Conservation (phyloP, 306 rosid species). For the Glycyrrhiza uralensis region DNA sequence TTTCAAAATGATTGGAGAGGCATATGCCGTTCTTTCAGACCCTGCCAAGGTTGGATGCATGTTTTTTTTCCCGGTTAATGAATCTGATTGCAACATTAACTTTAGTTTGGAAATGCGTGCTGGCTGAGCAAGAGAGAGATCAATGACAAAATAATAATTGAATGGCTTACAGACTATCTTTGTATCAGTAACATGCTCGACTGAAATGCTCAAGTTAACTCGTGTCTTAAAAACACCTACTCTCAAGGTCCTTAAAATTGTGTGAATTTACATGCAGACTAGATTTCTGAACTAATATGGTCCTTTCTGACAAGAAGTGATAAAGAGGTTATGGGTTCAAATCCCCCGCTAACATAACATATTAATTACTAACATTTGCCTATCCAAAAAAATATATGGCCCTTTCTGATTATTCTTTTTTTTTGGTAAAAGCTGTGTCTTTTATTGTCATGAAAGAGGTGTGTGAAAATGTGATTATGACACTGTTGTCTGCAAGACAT, state of each 20-base stretch:
- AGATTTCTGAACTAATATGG: conserved; percentile 1
- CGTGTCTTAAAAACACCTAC: not conserved
- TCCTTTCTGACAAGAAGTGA: not conserved
- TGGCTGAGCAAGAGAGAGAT: not conserved
- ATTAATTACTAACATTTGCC: too few species aligned
- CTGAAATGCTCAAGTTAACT: not conserved
- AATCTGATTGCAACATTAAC: not conserved
- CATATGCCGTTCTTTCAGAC: conserved; percentile 88
- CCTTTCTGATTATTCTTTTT: not conserved
- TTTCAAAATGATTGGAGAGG: conserved; percentile 95
- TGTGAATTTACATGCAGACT: not conserved
- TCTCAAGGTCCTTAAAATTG: conserved; percentile 7
- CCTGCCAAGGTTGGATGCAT: conserved; percentile 53
- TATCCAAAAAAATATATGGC: too few species aligned
- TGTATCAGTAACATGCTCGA: not conserved
- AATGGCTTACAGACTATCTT: not conserved
- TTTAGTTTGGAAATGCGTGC: not conserved
- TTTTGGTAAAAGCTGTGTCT: not conserved
- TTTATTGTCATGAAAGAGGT: not conserved
- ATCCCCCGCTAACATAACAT: too few species aligned
- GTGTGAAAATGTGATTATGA: not conserved
- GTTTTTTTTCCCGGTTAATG: conserved; percentile 12
- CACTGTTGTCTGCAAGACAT: conserved; percentile 1
- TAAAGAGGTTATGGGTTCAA: too few species aligned
- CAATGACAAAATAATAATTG: not conserved